A percentile compares a stretch with the other conserved stretches of the same genome.
Conservation (phyloP, 2,329 filamentous ascomycete genomes). For the Davidsoniella eucalypti region DNA sequence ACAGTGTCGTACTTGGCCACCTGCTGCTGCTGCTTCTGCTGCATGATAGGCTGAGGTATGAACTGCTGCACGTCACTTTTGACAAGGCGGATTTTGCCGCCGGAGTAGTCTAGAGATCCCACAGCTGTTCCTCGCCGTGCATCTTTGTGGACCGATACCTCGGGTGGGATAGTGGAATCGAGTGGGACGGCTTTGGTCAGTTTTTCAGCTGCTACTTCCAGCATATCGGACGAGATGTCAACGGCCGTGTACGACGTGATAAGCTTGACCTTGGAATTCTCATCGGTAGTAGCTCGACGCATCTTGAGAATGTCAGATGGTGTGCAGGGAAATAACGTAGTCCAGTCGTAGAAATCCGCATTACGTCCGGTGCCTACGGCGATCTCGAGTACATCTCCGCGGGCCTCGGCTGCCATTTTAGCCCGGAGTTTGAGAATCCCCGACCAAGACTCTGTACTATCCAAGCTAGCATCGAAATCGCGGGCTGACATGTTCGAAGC, state of each 20-base stretch:
- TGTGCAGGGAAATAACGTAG: slow-evolving; percentile 19
- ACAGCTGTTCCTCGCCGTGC: slow-evolving; percentile 12
- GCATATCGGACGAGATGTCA: slow-evolving; percentile 44
- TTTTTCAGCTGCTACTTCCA: slow-evolving; percentile 38
- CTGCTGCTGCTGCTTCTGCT: background rate
- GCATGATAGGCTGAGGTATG: slow-evolving; percentile 24
- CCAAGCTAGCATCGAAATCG: slow-evolving; percentile 41
- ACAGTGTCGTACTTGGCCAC: slow-evolving; percentile 38
- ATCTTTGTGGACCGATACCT: slow-evolving; percentile 19
- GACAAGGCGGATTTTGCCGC: slow-evolving; percentile 29
- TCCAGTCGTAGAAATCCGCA: slow-evolving; percentile 42
- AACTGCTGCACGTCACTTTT: slow-evolving; percentile 30
- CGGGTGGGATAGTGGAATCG: slow-evolving; percentile 22
- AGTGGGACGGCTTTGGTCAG: slow-evolving; percentile 28
- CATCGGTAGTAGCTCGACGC: background rate
- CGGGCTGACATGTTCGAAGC: slow-evolving; percentile 22
- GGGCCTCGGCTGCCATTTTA: slow-evolving; percentile 29
- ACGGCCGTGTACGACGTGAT: slow-evolving; percentile 44
- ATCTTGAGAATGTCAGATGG: slow-evolving; percentile 5
- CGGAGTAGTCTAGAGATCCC: slow-evolving; percentile 21
- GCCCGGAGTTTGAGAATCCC: slow-evolving; percentile 36
- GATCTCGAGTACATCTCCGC: slow-evolving; percentile 44
- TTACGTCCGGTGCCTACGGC: slow-evolving; percentile 48
- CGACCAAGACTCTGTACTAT: slow-evolving; percentile 39
- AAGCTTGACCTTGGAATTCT: no score